phyloP scores from a whole-genome alignment of 1,284 basidiomycete genomes.

The Singerocomus inundabilis region DNA sequence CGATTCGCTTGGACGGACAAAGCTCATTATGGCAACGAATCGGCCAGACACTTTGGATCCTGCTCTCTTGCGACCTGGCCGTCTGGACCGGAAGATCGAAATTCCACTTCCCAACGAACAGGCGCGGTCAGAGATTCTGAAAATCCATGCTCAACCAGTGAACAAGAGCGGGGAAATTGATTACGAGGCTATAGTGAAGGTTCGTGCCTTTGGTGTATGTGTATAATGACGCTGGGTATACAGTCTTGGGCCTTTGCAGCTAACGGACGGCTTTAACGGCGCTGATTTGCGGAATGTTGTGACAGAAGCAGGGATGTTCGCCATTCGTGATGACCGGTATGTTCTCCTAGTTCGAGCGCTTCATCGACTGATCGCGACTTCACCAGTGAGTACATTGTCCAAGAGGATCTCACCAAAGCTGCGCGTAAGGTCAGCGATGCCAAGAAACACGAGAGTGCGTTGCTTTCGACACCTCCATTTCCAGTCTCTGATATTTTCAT shows the following conservation, averaged over 20 bases:
- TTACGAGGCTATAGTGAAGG: constrained; percentile 96
- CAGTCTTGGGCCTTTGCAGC: constrained; percentile 38
- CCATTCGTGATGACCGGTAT: constrained; percentile 91
- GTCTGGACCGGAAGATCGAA: constrained; percentile 97
- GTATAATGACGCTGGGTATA: not conserved
- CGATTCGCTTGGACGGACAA: constrained; percentile 93
- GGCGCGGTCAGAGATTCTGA: constrained; percentile 92
- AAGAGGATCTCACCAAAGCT: constrained; percentile 98
- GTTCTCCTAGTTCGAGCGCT: constrained; percentile 14
- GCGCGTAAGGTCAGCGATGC: constrained; percentile 94
- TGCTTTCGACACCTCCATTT: not conserved
- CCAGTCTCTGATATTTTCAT: constrained; percentile 1
- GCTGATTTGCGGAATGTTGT: constrained; percentile 96
- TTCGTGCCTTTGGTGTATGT: constrained; percentile 27
- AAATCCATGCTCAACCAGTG: constrained; percentile 94
- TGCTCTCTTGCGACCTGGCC: constrained; percentile 92
- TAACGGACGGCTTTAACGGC: constrained; percentile 92
- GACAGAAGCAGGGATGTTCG: constrained; percentile 99
- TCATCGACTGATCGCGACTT: not conserved
- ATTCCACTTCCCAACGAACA: constrained; percentile 98
- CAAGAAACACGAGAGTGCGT: constrained; percentile 92
- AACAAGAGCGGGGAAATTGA: constrained; percentile 96
- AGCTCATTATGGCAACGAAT: constrained; percentile 99
- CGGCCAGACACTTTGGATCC: constrained; percentile 97
- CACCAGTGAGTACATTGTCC: constrained; percentile 80